A percentile compares a stretch with the other conserved stretches of the same genome.
phyloP scores from a whole-genome alignment of 148 eudicot species.

The Chenopodium quinoa region DNA sequence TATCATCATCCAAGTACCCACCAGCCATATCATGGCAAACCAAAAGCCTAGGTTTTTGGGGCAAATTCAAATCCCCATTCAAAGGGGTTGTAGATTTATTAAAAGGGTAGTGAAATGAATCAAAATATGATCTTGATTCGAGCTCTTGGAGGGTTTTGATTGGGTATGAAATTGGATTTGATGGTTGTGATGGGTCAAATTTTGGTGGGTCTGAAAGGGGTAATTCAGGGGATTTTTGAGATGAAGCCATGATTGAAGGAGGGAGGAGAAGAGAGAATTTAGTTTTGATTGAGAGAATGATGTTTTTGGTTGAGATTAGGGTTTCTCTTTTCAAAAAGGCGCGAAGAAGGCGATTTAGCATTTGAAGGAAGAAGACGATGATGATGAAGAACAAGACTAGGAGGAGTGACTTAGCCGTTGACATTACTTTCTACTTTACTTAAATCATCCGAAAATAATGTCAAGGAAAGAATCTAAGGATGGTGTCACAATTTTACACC shows the following conservation, averaged over 20 bases:
- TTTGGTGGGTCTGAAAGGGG: slow-evolving; percentile 21
- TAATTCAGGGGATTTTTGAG: slow-evolving; percentile 23
- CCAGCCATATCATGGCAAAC: slow-evolving; percentile 97
- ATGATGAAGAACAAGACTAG: neutral
- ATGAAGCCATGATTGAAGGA: slow-evolving; percentile 13
- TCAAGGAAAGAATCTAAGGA: too few species aligned
- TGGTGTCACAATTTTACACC: too few species aligned
- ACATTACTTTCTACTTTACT: neutral
- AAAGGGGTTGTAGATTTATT: slow-evolving; percentile 43
- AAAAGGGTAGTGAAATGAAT: slow-evolving; percentile 73
- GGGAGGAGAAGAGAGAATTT: slow-evolving; percentile 23
- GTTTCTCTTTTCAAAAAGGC: slow-evolving; percentile 41
- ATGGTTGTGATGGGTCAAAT: slow-evolving; percentile 54
- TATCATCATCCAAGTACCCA: slow-evolving; percentile 72
- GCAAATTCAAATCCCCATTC: slow-evolving; percentile 22
- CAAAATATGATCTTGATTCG: slow-evolving; percentile 61
- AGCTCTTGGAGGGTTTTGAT: slow-evolving; percentile 67
- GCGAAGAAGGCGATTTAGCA: slow-evolving; percentile 40
- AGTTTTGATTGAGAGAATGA: slow-evolving; percentile 24
- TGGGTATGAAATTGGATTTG: slow-evolving; percentile 66
- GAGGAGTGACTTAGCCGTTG: slow-evolving; percentile 7
- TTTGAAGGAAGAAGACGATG: slow-evolving; percentile 16
- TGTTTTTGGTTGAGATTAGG: slow-evolving; percentile 33
- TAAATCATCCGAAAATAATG: too few species aligned
- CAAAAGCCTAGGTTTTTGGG: slow-evolving; percentile 51